These are phyloP conservation scores for Penicillium chermesinum DNA, from an alignment of 495 filamentous ascomycete genomes.

Conservation along the genomic window DNA sequence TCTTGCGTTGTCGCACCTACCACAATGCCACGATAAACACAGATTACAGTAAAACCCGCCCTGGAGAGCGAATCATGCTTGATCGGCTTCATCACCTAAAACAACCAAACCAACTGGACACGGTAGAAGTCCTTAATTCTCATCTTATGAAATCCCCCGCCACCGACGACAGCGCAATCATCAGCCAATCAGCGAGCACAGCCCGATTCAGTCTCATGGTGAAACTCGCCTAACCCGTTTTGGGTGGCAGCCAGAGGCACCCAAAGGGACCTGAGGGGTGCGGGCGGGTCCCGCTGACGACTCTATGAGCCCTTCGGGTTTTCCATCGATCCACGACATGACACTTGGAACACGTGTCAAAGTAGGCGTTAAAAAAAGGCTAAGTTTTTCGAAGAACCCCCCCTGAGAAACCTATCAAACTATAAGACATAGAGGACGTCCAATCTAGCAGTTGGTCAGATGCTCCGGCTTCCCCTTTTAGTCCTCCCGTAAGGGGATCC, in stretches of 20 bases:
- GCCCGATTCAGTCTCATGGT: constrained; percentile 18
- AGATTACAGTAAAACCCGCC: too few relatives aligned
- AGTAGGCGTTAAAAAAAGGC: constrained; percentile 1
- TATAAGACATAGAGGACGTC: too few relatives aligned
- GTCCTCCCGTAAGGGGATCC: constrained; percentile 19
- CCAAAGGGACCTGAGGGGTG: constrained; percentile 5
- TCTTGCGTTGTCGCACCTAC: background rate
- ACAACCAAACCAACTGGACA: background rate
- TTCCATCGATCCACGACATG: background rate
- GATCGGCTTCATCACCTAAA: too few relatives aligned
- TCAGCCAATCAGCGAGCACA: background rate
- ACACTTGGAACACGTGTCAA: background rate
- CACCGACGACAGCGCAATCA: background rate
- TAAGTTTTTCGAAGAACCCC: too few relatives aligned
- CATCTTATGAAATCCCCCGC: background rate
- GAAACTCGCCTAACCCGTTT: constrained; percentile 20
- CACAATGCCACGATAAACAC: background rate
- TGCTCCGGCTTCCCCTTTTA: constrained; percentile 22
- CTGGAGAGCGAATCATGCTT: too few relatives aligned
- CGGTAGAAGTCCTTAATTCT: background rate
- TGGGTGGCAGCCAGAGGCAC: background rate
- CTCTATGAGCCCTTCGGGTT: background rate
- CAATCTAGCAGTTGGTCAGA: constrained; percentile 15
- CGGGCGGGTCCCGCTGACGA: constrained; percentile 20
- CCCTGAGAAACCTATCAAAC: too few relatives aligned